Percentiles rank a stretch among this genome's conserved stretches.
Evolutionary conservation across 768 basidiomycete species (phyloP).

Genomic region (Paxillus involutus): DNA sequence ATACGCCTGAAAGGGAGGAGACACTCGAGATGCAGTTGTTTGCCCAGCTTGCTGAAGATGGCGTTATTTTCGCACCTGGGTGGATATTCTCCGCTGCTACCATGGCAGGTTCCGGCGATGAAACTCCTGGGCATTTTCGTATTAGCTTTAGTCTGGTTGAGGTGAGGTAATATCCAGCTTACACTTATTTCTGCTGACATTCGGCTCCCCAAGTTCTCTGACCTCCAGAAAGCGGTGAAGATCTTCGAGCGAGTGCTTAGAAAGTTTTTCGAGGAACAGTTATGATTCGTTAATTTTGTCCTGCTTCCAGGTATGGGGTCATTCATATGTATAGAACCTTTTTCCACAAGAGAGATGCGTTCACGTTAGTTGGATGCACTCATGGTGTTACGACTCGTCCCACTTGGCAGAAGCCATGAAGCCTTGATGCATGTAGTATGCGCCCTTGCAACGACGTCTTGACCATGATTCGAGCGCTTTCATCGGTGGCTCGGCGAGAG

Average conservation of each 20-base stretch:
- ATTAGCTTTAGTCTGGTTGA: slow-evolving; percentile 55
- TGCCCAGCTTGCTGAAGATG: slow-evolving; percentile 55
- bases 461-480: too few relatives aligned
- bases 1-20: slow-evolving; percentile 37
- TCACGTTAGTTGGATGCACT: too few relatives aligned
- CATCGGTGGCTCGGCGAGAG: too few relatives aligned
- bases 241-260: slow-evolving; percentile 46
- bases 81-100: slow-evolving; percentile 10
- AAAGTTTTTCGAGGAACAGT: slow-evolving; percentile 38
- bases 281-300: neutral
- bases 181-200: neutral
- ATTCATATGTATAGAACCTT: too few relatives aligned
- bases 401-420: too few relatives aligned
- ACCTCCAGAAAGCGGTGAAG: slow-evolving; percentile 45
- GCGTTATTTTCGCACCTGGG: slow-evolving; percentile 67
- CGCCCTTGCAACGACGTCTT: too few relatives aligned
- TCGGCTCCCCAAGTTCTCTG: slow-evolving; percentile 17
- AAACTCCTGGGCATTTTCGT: slow-evolving; percentile 50
- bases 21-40: slow-evolving; percentile 60
- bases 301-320: neutral
- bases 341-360: too few relatives aligned
- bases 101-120: slow-evolving; percentile 31
- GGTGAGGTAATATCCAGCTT: slow-evolving; percentile 32
- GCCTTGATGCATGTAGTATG: too few relatives aligned
- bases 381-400: too few relatives aligned